phyloP scores from a whole-genome alignment of 2,329 filamentous ascomycete genomes.

The Cercospora sojina region DNA sequence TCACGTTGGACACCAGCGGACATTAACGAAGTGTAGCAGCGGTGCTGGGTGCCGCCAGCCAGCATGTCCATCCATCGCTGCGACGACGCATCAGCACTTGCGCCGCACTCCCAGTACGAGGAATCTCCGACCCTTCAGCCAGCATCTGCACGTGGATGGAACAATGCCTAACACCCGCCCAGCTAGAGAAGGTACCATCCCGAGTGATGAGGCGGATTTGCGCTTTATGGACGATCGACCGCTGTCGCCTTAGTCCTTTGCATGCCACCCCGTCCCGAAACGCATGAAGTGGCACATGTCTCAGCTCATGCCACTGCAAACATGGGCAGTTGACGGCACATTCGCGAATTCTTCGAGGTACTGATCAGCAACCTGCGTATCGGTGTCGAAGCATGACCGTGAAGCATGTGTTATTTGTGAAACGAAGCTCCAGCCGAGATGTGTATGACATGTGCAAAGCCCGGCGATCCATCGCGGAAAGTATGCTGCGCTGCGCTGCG shows the following conservation, averaged over 20 bases:
- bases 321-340: background rate
- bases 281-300: slow-evolving; percentile 13
- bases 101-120: background rate
- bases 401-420: slow-evolving; percentile 5
- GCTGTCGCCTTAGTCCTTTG: background rate
- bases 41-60: slow-evolving; percentile 4
- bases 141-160: background rate
- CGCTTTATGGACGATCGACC: slow-evolving; percentile 1
- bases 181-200: background rate
- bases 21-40: background rate
- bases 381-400: slow-evolving; percentile 8
- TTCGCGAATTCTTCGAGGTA: background rate
- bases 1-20: slow-evolving; percentile 6
- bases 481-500: slow-evolving; percentile 6
- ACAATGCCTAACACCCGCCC: background rate
- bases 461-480: background rate
- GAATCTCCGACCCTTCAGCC: background rate
- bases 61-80: slow-evolving; percentile 20
- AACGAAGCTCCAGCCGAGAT: slow-evolving; percentile 9
- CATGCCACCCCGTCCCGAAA: slow-evolving; percentile 1
- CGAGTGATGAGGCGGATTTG: background rate
- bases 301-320: background rate
- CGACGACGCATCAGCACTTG: slow-evolving; percentile 3
- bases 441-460: slow-evolving; percentile 10
- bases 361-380: slow-evolving; percentile 3